Evolutionary conservation across 768 basidiomycete species (phyloP).

Genomic region (Arthromyces matolae): DNA sequence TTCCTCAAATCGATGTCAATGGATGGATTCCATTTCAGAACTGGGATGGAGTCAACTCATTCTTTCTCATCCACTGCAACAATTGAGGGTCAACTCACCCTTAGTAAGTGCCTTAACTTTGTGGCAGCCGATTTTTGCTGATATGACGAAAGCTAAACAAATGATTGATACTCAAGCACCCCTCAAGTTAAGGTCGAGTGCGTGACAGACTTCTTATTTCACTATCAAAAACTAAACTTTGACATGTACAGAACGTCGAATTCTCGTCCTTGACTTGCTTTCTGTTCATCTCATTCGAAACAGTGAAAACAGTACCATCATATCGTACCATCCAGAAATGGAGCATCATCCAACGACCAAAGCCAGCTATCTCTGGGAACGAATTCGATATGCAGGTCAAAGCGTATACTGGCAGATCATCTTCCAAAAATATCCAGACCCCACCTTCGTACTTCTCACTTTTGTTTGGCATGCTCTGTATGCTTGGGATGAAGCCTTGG

Average conservation of each 20-base stretch:
- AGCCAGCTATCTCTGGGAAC: constrained; percentile 39
- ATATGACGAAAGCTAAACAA: constrained; percentile 17
- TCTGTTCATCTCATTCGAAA: constrained; percentile 47
- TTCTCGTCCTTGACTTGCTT: constrained; percentile 42
- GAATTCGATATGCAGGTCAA: constrained; percentile 42
- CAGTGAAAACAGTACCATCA: constrained; percentile 41
- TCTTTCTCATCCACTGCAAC: not conserved
- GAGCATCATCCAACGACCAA: constrained; percentile 35
- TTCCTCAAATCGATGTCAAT: constrained; percentile 41
- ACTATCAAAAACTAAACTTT: not conserved
- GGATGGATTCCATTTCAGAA: not conserved
- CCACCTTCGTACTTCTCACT: constrained; percentile 22
- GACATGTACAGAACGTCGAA: constrained; percentile 19
- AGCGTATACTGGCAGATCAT: constrained; percentile 25
- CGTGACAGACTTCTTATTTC: constrained; percentile 2
- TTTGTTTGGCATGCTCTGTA: constrained; percentile 26
- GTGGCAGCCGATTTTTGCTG: not conserved
- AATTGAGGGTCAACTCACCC: constrained; percentile 6
- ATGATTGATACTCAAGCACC: constrained; percentile 40
- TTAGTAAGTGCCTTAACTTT: constrained; percentile 10
- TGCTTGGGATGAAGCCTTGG: constrained; percentile 24
- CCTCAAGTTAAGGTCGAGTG: constrained; percentile 31
- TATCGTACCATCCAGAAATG: constrained; percentile 43
- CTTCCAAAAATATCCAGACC: constrained; percentile 19
- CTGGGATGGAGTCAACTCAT: not conserved